These are phyloP conservation scores for Eucalyptus curtisii DNA, from an alignment of 345 rosid species.

Conservation along the genomic window DNA sequence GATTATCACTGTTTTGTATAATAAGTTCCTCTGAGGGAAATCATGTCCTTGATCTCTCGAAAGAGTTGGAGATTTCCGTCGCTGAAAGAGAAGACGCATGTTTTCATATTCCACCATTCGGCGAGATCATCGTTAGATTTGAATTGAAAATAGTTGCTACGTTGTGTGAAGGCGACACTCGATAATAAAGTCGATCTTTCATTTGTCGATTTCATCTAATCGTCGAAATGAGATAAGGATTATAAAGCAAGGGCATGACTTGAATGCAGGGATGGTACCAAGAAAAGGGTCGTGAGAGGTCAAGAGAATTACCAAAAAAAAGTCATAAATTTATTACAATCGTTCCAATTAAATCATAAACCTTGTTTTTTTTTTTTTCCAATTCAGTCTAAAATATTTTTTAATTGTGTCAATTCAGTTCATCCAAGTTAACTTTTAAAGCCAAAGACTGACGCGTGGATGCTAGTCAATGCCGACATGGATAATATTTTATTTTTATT, in stretches of 20 bases:
- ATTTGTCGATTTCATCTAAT: background rate
- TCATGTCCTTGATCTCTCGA: background rate
- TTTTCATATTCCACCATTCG: background rate
- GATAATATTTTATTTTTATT: too few relatives aligned
- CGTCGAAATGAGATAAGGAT: background rate
- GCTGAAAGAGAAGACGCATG: background rate
- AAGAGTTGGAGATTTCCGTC: background rate
- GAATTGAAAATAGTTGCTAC: background rate
- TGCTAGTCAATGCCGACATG: fast-evolving
- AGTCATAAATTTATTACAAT: too few relatives aligned
- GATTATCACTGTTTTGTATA: background rate
- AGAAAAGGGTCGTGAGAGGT: background rate
- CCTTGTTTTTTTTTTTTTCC: fast-evolving
- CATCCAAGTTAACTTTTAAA: too few relatives aligned
- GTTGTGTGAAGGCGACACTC: background rate
- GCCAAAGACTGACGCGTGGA: too few relatives aligned
- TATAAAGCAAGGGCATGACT: background rate
- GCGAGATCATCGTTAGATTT: background rate
- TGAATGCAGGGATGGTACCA: background rate
- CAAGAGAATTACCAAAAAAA: too few relatives aligned
- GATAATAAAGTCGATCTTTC: background rate
- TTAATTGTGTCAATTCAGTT: fast-evolving
- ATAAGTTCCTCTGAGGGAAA: background rate
- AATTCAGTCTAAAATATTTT: fast-evolving
- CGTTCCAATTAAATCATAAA: fast-evolving